These are phyloP conservation scores for Phytophthora pistaciae DNA, from an alignment of 352 stramenopile genomes.

Conservation along the genomic window DNA sequence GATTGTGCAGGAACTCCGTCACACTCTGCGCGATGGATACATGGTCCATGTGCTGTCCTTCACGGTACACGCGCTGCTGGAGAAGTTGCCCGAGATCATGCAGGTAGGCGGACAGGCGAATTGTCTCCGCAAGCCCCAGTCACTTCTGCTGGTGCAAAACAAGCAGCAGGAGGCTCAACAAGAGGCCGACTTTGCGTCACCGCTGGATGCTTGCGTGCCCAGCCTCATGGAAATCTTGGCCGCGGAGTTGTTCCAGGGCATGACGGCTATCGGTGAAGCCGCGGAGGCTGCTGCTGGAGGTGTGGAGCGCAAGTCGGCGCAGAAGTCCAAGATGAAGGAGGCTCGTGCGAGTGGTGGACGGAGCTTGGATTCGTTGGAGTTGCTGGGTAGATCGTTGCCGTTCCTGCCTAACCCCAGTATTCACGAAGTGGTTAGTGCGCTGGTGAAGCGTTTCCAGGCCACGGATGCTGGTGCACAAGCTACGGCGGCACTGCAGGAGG, in stretches of 20 bases:
- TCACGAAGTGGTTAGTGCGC: slow-evolving; percentile 74
- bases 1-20: slow-evolving; percentile 85
- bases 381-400: slow-evolving; percentile 82
- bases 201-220: slow-evolving; percentile 81
- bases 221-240: slow-evolving; percentile 86
- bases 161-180: slow-evolving; percentile 34
- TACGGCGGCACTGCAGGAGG: slow-evolving; percentile 73
- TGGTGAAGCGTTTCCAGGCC: slow-evolving; percentile 82
- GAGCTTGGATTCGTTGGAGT: slow-evolving; percentile 80
- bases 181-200: slow-evolving; percentile 56
- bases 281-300: slow-evolving; percentile 44
- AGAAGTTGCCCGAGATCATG: slow-evolving; percentile 78
- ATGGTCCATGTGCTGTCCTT: slow-evolving; percentile 90
- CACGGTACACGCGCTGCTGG: slow-evolving; percentile 86
- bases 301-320: slow-evolving; percentile 52
- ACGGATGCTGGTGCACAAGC: slow-evolving; percentile 55
- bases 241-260: slow-evolving; percentile 84
- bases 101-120: slow-evolving; percentile 44
- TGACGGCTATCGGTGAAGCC: slow-evolving; percentile 42
- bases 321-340: slow-evolving; percentile 92
- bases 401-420: slow-evolving; percentile 89
- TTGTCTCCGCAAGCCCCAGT: slow-evolving; percentile 27
- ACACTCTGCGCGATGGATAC: slow-evolving; percentile 85
- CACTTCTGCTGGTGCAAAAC: slow-evolving; percentile 26
- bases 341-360: slow-evolving; percentile 73